Evolutionary conservation across 371 early-diverging fungal genomes (phyloP).

Genomic region (Syncephalis plumigaleata): DNA sequence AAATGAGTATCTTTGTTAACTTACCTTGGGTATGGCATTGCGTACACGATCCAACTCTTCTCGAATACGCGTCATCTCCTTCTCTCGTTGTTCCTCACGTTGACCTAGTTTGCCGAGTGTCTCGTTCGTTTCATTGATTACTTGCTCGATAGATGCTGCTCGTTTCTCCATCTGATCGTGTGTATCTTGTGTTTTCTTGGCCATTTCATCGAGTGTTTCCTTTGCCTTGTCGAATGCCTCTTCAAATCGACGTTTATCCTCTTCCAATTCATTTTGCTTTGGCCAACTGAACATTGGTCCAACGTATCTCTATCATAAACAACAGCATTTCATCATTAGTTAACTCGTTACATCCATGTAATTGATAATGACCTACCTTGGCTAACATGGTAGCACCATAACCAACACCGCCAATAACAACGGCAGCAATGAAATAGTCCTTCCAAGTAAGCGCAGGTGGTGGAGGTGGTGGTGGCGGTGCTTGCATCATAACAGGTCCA

Average conservation of each 20-base stretch:
- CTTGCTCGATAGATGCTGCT: constrained; percentile 49
- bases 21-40: constrained; percentile 59
- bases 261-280: constrained; percentile 38
- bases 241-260: constrained; percentile 53
- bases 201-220: constrained; percentile 49
- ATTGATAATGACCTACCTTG: constrained; percentile 30
- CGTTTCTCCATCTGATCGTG: constrained; percentile 43
- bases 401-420: constrained; percentile 70
- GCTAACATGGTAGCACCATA: constrained; percentile 67
- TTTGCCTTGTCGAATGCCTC: constrained; percentile 54
- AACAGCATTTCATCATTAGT: not conserved
- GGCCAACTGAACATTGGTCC: constrained; percentile 51
- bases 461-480: constrained; percentile 44
- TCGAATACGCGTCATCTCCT: constrained; percentile 49
- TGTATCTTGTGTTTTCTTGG: constrained; percentile 28
- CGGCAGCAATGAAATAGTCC: constrained; percentile 79
- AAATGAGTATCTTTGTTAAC: not conserved
- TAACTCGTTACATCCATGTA: constrained; percentile 1
- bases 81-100: constrained; percentile 46
- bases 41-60: constrained; percentile 62
- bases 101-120: constrained; percentile 47
- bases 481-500: not conserved
- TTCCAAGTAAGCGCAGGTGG: constrained; percentile 72
- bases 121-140: constrained; percentile 41
- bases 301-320: constrained; percentile 31